Evolutionary conservation across 805 yeast genomes (phyloP), one percentile per base, ranked within the genome.

Genomic region (Ogataea henricii): DNA sequence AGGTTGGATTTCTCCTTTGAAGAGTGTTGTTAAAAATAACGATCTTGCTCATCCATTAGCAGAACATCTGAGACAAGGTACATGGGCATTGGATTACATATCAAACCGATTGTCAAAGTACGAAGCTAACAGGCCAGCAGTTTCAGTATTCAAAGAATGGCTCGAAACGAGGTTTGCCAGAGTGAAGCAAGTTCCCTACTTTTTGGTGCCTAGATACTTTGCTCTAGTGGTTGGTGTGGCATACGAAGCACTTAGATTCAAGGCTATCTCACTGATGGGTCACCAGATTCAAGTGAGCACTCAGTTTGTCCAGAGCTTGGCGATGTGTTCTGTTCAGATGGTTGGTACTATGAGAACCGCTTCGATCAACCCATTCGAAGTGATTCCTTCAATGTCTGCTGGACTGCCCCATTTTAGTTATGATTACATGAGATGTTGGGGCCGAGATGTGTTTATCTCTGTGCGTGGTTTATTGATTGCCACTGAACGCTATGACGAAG

Each of bases 401-500:
- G 99, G 98, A 1, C 75, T 92, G 51, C 99, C 99, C 1, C 97
- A 90, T 67, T 92, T 92, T 69, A 84, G 94, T 63, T 79, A 78
- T 49, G 89, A 86, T 54, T 91, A 87, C 66, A 90, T 92, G 96
- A 78, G 99, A 66, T 89, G 97, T 64, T 92, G 99, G 99, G 99
- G 99, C 18, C 79, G 99, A 62, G 99, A 92, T 67, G 96, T 90
- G 0, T 94, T 94, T 64, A 85, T 92, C 39, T 79, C 97, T 0
- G 74, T 87, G 36, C 74, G 96, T 51, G 99, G 99, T 0, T 72
- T 92, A 41, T 68, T 90, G 47, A 69, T 90, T 20, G 83, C 87
- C 1, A 79, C 97, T 0, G 91, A 86, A 9, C 74, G 98, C 46
- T 82, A 64, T 60, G 88, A 85, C 0, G 89, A 83, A 38, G 97